Base-by-base conservation (phyloP, 768 basidiomycete species). In the Gelatoporia subvermispora region DNA sequence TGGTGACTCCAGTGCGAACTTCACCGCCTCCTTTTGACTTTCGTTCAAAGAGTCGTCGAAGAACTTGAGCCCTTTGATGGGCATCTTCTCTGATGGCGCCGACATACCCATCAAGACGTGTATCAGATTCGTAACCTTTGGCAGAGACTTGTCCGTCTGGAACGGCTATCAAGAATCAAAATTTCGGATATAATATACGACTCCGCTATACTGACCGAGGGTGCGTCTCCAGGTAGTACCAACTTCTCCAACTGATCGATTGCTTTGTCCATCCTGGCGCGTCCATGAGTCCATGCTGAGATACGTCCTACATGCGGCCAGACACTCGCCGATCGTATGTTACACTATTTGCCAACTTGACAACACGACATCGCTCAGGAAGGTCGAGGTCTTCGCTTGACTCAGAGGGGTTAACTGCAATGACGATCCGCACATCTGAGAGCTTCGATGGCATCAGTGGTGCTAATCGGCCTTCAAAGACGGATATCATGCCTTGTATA, bases 291-390 rank as follows among this genome's bases (percentile, higher is more conserved):
- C n/a, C n/a, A n/a, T n/a, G n/a, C n/a, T n/a, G n/a, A 23, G 16
- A 13, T 3, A 23, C 11, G 9, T n/a, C n/a, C n/a, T n/a, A n/a
- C n/a, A n/a, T n/a, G n/a, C n/a, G n/a, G n/a, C n/a, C 22, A 22
- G 17, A 31, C 40, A 37, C 23, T 45, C 23, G 28, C 28, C 28
- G 25, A 50, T 93, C 91, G 62, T 88, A 93, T 0, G 94, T 98
- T 15, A 90, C 82, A 47, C 84, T 92, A 57, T 97, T 97, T 11
- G 93, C 93, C 2, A 95, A 73, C 61, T 97, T 97, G 44, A 97
- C 63, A 43, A 93, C 69, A 16, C 89, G 75, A 66, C 92, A 90
- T 43, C 87, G 75, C 58, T 94, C 92, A 5, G 93, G 90, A 0
- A 96, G 63, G 57, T 92, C 87, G 11, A 89, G 68, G 42, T 89